Evolutionary conservation across 192 early-diverging fungal genomes (phyloP).

Genomic region (Allomyces macrogynus): DNA sequence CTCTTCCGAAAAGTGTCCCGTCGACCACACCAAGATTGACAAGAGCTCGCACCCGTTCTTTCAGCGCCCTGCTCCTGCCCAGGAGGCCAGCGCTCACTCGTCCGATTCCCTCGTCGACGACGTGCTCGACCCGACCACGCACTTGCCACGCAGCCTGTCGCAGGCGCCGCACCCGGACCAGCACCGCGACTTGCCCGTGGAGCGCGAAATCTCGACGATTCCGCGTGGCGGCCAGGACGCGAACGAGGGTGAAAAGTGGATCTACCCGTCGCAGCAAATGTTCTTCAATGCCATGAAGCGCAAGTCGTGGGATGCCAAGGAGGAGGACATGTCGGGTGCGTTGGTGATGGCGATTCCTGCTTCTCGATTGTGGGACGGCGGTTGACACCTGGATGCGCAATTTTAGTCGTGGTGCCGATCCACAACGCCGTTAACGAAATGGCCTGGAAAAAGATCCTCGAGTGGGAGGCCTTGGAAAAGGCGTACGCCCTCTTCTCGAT

Average conservation of each 20-base stretch:
- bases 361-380: too few species aligned
- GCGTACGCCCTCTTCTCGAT: conserved; percentile 12
- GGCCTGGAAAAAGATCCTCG: conserved; percentile 65
- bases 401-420: conserved; percentile 69
- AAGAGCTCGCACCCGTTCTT: neutral
- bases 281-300: conserved; percentile 91
- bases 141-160: conserved; percentile 38
- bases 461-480: conserved; percentile 43
- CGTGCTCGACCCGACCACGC: conserved; percentile 33
- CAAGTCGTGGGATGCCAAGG: conserved; percentile 67
- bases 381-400: too few species aligned
- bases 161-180: conserved; percentile 22
- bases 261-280: conserved; percentile 87
- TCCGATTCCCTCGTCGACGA: neutral
- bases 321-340: conserved; percentile 43
- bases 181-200: conserved; percentile 22
- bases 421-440: conserved; percentile 88
- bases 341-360: neutral
- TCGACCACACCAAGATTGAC: conserved; percentile 20
- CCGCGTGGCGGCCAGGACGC: conserved; percentile 35
- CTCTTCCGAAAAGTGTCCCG: conserved; percentile 19
- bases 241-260: conserved; percentile 40
- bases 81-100: too few species aligned
- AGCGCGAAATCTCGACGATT: conserved; percentile 56
- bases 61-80: too few species aligned